phyloP scores from a whole-genome alignment of 768 basidiomycete species.

The Trametes villosa region DNA sequence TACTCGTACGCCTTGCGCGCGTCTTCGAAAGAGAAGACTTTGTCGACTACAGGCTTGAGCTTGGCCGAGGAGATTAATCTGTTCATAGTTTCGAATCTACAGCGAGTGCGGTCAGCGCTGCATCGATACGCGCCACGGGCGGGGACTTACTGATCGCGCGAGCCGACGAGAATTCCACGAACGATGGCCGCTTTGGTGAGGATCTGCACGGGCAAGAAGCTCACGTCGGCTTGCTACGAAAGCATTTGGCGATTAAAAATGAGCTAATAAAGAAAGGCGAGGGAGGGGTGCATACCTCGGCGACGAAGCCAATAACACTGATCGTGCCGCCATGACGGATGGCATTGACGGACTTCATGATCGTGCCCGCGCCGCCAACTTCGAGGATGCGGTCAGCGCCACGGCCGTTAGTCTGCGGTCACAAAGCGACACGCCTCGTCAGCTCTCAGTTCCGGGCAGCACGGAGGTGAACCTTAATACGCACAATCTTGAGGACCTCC shows the following conservation, averaged over 20 bases:
- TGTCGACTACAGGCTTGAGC: conserved; percentile 57
- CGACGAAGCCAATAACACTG: conserved; percentile 55
- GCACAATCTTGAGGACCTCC: conserved; percentile 50
- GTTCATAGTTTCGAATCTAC: conserved; percentile 60
- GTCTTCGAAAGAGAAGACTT: conserved; percentile 60
- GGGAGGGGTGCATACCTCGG: conserved; percentile 36
- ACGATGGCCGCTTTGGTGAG: conserved; percentile 38
- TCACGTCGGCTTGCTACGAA: too few species aligned
- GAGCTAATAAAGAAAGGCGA: too few species aligned
- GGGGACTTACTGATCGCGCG: conserved; percentile 52
- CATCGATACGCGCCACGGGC: too few species aligned
- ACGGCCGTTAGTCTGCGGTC: conserved; percentile 34
- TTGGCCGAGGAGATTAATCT: conserved; percentile 47
- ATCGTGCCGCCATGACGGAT: conserved; percentile 48
- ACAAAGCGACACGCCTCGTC: neutral
- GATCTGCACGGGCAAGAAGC: neutral
- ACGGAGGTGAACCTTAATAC: conserved; percentile 19
- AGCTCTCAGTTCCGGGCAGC: too few species aligned
- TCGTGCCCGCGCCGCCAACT: conserved; percentile 59
- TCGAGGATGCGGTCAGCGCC: conserved; percentile 46
- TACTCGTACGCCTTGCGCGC: conserved; percentile 55
- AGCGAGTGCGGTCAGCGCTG: conserved; percentile 32
- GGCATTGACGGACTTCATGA: conserved; percentile 48
- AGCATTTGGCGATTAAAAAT: too few species aligned
- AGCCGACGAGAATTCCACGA: conserved; percentile 60